These are phyloP conservation scores for Podosphaera xanthii DNA, from an alignment of 2,329 filamentous ascomycete genomes.

Conservation along the genomic window DNA sequence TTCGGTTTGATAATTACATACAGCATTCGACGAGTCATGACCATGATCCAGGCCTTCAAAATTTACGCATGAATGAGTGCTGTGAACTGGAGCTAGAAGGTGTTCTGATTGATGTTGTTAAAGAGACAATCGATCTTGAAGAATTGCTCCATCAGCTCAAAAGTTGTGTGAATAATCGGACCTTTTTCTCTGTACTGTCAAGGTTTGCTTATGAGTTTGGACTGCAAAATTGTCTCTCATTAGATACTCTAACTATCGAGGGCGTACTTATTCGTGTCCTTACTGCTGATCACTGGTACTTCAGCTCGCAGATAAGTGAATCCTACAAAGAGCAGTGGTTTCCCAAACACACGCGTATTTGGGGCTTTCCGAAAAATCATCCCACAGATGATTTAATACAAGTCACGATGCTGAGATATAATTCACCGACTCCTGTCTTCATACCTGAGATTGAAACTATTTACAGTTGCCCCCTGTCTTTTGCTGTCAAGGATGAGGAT, in stretches of 20 bases:
- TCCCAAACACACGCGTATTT: not conserved
- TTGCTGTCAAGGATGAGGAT: not conserved
- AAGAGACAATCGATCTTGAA: not conserved
- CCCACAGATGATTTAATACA: too few relatives aligned
- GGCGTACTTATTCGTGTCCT: not conserved
- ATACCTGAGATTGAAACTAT: not conserved
- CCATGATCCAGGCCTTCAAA: not conserved
- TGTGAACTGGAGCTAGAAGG: not conserved
- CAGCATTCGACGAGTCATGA: not conserved
- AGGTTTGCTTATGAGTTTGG: not conserved
- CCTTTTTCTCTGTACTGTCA: not conserved
- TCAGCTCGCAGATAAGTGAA: not conserved
- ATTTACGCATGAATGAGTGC: not conserved
- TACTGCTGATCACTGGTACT: not conserved
- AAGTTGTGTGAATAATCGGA: not conserved
- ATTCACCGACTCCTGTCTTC: too few relatives aligned
- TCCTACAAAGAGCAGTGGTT: conserved; percentile 1
- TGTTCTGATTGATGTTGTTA: not conserved
- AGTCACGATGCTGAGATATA: too few relatives aligned
- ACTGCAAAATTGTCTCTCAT: not conserved
- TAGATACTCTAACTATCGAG: not conserved
- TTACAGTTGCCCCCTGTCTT: not conserved
- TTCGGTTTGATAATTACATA: not conserved
- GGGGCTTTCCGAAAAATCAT: not conserved
- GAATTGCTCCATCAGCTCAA: not conserved